phyloP scores from a whole-genome alignment of 345 rosid species.

The Rhodamnia argentea region DNA sequence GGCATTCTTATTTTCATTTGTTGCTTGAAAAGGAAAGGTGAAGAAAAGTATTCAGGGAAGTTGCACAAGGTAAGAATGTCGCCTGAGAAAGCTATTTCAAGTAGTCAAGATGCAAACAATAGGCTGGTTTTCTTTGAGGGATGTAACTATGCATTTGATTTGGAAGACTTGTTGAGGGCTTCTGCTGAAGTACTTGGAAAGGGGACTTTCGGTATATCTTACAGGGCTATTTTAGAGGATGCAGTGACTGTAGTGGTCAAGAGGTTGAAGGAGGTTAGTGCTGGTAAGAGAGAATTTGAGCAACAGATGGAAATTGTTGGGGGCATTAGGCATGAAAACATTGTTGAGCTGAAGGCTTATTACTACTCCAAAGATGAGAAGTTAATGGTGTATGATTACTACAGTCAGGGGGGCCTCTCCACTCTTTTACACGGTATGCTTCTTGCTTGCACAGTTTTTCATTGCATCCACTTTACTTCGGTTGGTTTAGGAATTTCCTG shows the following conservation, averaged over 20 bases:
- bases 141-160: constrained; percentile 78
- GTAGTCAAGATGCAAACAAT: constrained; percentile 75
- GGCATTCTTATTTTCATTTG: constrained; percentile 40
- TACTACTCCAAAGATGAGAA: constrained; percentile 88
- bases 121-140: constrained; percentile 88
- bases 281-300: constrained; percentile 78
- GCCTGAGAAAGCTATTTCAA: constrained; percentile 66
- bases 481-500: not conserved
- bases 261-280: constrained; percentile 74
- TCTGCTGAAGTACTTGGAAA: constrained; percentile 98
- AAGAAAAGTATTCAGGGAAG: constrained; percentile 29
- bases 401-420: constrained; percentile 59
- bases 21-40: constrained; percentile 36
- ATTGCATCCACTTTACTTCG: not conserved
- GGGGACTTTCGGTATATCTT: constrained; percentile 88
- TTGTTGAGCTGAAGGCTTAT: constrained; percentile 78
- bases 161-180: constrained; percentile 95
- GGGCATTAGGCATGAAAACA: constrained; percentile 61
- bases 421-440: constrained; percentile 65
- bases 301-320: constrained; percentile 90
- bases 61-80: constrained; percentile 71
- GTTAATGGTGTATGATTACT: constrained; percentile 71
- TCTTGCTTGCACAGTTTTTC: not conserved
- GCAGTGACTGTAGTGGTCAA: constrained; percentile 80
- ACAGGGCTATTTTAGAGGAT: constrained; percentile 73